Evolutionary conservation across 345 rosid species (phyloP).

Genomic region (Populus deltoides): DNA sequence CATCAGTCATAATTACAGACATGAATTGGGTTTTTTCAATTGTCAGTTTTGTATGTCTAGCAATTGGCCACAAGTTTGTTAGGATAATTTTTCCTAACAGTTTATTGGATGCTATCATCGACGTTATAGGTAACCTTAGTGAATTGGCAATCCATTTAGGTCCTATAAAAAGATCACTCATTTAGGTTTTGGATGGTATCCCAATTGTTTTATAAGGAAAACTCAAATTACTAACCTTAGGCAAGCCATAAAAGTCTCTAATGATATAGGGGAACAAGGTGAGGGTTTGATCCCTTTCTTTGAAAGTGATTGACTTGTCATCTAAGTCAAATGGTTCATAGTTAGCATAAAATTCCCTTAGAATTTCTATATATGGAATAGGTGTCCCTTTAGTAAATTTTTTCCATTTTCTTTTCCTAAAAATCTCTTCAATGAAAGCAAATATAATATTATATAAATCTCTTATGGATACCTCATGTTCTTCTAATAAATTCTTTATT

Average conservation of each 20-base stretch:
- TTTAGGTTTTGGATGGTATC: neutral
- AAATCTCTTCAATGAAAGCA: neutral
- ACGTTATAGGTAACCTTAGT: no score
- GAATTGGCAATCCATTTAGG: no score
- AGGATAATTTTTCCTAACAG: no score
- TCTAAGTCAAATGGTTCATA: no score
- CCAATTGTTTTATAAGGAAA: neutral
- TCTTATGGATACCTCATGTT: neutral
- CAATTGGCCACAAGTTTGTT: no score
- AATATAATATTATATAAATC: no score
- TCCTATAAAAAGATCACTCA: neutral
- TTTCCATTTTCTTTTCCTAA: neutral
- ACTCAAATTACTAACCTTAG: neutral
- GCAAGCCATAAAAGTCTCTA: neutral
- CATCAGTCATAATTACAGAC: no score
- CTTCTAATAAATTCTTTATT: neutral
- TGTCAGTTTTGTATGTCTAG: no score
- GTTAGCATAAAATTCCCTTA: neutral
- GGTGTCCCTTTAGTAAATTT: no score
- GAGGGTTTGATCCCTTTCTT: neutral
- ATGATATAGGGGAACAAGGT: neutral
- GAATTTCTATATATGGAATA: no score
- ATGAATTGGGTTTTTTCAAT: no score
- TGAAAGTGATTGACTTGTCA: neutral
- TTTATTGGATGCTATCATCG: no score